These are phyloP conservation scores for Dothistroma pini DNA, from an alignment of 2,329 filamentous ascomycete genomes.

Conservation along the genomic window DNA sequence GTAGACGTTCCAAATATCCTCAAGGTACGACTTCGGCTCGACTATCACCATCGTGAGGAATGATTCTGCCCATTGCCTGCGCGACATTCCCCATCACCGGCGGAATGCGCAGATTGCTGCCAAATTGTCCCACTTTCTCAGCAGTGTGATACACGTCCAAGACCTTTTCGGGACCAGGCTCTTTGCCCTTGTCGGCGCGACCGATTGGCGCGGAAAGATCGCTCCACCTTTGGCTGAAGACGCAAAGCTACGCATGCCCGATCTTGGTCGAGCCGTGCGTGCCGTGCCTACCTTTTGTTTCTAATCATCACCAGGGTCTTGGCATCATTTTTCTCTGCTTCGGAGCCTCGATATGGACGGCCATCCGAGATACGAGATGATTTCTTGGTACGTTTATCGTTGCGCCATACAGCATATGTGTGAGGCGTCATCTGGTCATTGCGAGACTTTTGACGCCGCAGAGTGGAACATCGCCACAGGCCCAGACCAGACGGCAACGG, in stretches of 20 bases:
- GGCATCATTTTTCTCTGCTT: background rate
- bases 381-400: background rate
- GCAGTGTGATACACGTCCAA: too few species aligned
- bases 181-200: background rate
- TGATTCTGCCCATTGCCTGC: background rate
- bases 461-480: background rate
- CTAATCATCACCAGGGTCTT: background rate
- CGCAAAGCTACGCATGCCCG: background rate
- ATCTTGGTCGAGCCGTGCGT: slow-evolving; percentile 1
- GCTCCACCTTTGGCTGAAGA: background rate
- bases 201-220: background rate
- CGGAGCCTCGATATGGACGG: background rate
- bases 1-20: background rate
- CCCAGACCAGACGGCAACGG: background rate
- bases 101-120: background rate
- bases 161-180: too few species aligned
- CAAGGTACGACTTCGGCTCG: background rate
- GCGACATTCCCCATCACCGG: background rate
- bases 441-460: background rate
- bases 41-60: background rate
- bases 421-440: background rate
- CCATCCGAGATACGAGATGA: background rate
- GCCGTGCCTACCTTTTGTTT: background rate
- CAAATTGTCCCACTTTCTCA: too few species aligned
- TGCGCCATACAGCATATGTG: background rate